A percentile compares a stretch with the other conserved stretches of the same genome.
These are phyloP conservation scores for Boletus pseudopeckii DNA, from an alignment of 768 basidiomycete genomes.

Conservation along the genomic window DNA sequence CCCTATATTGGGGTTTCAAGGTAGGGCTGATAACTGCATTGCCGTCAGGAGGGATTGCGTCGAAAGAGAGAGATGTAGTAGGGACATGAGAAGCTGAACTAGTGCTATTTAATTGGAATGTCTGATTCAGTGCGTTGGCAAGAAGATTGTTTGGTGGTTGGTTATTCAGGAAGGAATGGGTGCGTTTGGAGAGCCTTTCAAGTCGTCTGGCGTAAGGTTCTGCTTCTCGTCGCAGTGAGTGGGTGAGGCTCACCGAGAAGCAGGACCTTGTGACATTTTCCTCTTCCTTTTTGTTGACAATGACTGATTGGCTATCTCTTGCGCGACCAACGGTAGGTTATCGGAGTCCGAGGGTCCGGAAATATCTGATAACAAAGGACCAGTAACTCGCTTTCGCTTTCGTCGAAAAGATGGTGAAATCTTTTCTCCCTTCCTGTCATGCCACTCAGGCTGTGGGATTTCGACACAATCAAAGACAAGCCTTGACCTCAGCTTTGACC, in stretches of 20 bases:
- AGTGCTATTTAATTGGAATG: slow-evolving; percentile 24
- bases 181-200: slow-evolving; percentile 20
- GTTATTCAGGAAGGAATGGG: neutral
- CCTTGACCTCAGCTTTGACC: slow-evolving; percentile 6
- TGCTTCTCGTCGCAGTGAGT: slow-evolving; percentile 30
- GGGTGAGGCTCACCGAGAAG: slow-evolving; percentile 31
- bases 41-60: slow-evolving; percentile 1
- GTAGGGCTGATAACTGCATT: neutral
- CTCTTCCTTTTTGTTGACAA: slow-evolving; percentile 15
- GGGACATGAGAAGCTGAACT: slow-evolving; percentile 6
- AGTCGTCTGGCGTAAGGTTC: slow-evolving; percentile 24
- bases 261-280: slow-evolving; percentile 19
- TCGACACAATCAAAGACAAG: slow-evolving; percentile 25
- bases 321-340: neutral
- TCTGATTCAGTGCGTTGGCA: slow-evolving; percentile 27
- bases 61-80: slow-evolving; percentile 4
- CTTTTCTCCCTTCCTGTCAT: neutral
- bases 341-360: neutral
- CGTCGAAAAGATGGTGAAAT: neutral
- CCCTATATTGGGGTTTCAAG: slow-evolving; percentile 12
- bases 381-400: slow-evolving; percentile 14
- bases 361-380: neutral
- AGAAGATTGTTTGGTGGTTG: slow-evolving; percentile 11
- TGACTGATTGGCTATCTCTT: neutral
- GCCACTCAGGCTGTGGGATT: slow-evolving; percentile 15